phyloP scores from a whole-genome alignment of 352 stramenopile species.

The Phytophthora cryptogea region DNA sequence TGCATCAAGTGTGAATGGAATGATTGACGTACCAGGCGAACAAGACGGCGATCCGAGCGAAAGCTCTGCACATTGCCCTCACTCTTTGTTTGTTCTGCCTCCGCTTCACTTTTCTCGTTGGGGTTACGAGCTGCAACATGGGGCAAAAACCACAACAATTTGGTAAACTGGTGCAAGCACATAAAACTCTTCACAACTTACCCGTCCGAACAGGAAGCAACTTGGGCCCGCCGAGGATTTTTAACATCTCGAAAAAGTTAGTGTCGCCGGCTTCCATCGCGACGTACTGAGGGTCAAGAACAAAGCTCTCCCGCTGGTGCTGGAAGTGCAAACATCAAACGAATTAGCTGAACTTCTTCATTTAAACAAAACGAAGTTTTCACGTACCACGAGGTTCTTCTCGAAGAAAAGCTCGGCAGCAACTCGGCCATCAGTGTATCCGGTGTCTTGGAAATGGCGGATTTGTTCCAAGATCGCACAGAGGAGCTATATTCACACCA shows the following conservation, averaged over 20 bases:
- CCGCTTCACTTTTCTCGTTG: slow-evolving; percentile 53
- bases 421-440: slow-evolving; percentile 89
- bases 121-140: slow-evolving; percentile 41
- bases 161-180: not conserved
- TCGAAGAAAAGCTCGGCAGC: slow-evolving; percentile 76
- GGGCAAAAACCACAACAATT: not conserved
- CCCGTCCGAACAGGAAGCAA: slow-evolving; percentile 58
- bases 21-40: slow-evolving; percentile 54
- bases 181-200: slow-evolving; percentile 22
- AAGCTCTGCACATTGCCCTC: slow-evolving; percentile 83
- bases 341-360: not conserved
- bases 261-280: slow-evolving; percentile 32
- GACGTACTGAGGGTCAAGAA: slow-evolving; percentile 52
- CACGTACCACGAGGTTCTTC: slow-evolving; percentile 47
- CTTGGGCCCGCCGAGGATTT: slow-evolving; percentile 58
- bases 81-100: slow-evolving; percentile 62
- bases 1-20: not conserved
- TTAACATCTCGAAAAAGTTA: slow-evolving; percentile 72
- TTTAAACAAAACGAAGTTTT: not conserved
- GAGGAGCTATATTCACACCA: slow-evolving; percentile 42
- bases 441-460: slow-evolving; percentile 91
- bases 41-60: slow-evolving; percentile 72
- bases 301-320: slow-evolving; percentile 61
- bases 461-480: slow-evolving; percentile 92
- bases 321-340: slow-evolving; percentile 16